phyloP scores from a whole-genome alignment of 257 asterid species.

The Lycium barbarum region DNA sequence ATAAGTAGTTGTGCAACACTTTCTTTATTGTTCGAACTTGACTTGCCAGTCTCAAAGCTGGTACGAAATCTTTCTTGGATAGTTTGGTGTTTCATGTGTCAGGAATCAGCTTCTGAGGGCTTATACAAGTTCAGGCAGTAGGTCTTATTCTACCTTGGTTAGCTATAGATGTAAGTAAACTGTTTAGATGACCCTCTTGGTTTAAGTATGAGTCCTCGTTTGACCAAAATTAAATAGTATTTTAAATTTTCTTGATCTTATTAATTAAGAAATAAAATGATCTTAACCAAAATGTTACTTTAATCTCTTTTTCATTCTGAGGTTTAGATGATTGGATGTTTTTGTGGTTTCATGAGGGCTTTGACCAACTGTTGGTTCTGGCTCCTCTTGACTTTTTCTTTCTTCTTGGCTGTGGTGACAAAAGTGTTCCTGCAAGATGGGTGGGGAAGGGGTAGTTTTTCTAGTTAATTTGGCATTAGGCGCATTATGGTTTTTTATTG shows the following conservation, averaged over 20 bases:
- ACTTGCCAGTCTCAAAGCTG: conserved; percentile 16
- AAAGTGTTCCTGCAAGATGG: background rate
- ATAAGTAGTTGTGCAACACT: background rate
- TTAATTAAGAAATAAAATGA: background rate
- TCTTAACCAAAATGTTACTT: background rate
- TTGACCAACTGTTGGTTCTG: conserved; percentile 4
- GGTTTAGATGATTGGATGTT: background rate
- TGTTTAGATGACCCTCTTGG: conserved; percentile 10
- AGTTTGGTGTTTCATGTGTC: background rate
- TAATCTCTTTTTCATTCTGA: background rate
- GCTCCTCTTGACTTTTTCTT: background rate
- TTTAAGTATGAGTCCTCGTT: background rate
- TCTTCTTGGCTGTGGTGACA: background rate
- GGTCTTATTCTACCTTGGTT: background rate
- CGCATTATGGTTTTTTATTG: background rate
- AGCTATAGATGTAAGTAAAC: background rate
- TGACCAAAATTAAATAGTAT: background rate
- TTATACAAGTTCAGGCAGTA: background rate
- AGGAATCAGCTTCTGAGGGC: conserved; percentile 2
- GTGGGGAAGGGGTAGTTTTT: background rate
- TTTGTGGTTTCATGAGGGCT: background rate
- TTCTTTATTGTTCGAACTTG: background rate
- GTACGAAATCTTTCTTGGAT: background rate
- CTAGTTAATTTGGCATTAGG: background rate
- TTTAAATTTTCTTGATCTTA: background rate